These are phyloP conservation scores for Eimeria zaria DNA, from an alignment of 169 alveolate genomes.

Conservation along the genomic window DNA sequence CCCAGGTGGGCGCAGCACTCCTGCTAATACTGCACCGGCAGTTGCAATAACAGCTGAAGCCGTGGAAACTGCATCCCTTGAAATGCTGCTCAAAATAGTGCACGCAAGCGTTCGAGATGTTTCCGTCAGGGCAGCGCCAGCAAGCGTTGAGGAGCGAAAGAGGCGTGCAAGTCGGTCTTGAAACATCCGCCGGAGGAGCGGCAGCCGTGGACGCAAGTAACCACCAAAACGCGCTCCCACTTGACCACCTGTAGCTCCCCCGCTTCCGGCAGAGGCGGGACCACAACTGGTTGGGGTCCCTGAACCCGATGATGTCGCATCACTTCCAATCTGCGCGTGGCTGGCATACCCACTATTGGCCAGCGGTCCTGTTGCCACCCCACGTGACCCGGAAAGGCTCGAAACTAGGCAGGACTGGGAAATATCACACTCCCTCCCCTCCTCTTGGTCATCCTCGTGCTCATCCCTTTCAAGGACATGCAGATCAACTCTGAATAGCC, in stretches of 20 bases:
- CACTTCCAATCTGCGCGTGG: conserved; percentile 7
- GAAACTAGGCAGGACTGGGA: conserved; percentile 9
- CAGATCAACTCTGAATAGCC: conserved; percentile 63
- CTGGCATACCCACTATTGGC: not conserved
- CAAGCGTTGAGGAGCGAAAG: conserved; percentile 45
- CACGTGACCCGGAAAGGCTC: conserved; percentile 11
- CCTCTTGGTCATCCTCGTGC: conserved; percentile 77
- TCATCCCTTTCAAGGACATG: conserved; percentile 72
- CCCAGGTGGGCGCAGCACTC: conserved; percentile 60
- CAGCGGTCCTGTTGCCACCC: conserved; percentile 7
- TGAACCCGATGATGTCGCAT: not conserved
- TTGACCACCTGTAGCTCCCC: not conserved
- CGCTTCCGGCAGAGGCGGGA: not conserved
- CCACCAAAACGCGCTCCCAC: not conserved
- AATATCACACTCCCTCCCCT: conserved; percentile 21
- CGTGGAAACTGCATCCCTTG: conserved; percentile 48
- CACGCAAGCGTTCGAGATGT: conserved; percentile 42
- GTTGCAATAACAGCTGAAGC: conserved; percentile 55
- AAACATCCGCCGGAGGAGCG: conserved; percentile 22
- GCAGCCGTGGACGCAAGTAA: conserved; percentile 9
- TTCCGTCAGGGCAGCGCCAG: conserved; percentile 60
- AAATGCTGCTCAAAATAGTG: conserved; percentile 19
- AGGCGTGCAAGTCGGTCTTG: conserved; percentile 60
- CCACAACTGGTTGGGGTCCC: conserved; percentile 24
- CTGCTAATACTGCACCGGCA: conserved; percentile 32